These are phyloP conservation scores for Phaffomyces opuntiae DNA, from an alignment of 805 yeast genomes.

Conservation along the genomic window DNA sequence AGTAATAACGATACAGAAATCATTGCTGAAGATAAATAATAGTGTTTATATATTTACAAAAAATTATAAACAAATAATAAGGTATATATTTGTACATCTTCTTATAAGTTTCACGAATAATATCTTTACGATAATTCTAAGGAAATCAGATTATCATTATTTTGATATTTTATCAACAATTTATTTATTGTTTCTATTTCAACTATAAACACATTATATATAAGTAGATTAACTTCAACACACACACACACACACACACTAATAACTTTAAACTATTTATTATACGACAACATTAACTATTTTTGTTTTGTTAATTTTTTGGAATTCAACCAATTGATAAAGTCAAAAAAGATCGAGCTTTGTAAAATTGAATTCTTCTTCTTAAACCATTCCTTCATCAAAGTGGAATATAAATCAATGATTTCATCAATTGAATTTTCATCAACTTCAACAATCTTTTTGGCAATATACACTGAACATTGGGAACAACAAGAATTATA, in stretches of 20 bases:
- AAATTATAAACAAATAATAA: too few relatives aligned
- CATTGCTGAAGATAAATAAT: background rate
- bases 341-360: constrained; percentile 61
- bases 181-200: too few relatives aligned
- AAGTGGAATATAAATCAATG: constrained; percentile 46
- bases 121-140: too few relatives aligned
- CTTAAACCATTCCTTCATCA: constrained; percentile 57
- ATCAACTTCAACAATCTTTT: constrained; percentile 38
- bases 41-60: too few relatives aligned
- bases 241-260: too few relatives aligned
- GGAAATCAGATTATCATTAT: too few relatives aligned
- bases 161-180: background rate
- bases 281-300: background rate
- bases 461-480: constrained; percentile 58
- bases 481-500: constrained; percentile 45
- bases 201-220: too few relatives aligned
- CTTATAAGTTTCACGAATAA: too few relatives aligned
- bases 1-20: background rate
- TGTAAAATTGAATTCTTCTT: constrained; percentile 39
- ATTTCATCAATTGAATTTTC: constrained; percentile 33
- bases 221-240: too few relatives aligned
- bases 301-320: constrained; percentile 20
- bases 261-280: too few relatives aligned
- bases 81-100: too few relatives aligned
- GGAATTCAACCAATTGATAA: constrained; percentile 72